phyloP scores from a whole-genome alignment of 441 rosid genomes.

The Codiaeum variegatum region DNA sequence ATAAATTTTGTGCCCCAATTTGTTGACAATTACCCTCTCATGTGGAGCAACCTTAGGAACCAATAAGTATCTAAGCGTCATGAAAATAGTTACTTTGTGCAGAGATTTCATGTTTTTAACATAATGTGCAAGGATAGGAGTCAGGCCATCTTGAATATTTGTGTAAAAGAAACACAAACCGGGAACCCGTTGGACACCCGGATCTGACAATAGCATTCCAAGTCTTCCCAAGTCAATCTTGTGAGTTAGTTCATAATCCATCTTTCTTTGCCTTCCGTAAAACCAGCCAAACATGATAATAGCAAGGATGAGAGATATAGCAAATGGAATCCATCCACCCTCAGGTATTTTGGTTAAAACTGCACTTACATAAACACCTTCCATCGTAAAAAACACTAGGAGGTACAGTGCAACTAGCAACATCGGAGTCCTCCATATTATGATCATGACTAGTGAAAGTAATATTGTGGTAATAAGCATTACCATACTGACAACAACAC shows the following conservation, averaged over 20 bases:
- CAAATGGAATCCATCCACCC: constrained; percentile 76
- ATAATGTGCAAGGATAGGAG: constrained; percentile 60
- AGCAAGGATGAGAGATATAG: constrained; percentile 55
- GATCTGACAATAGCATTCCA: constrained; percentile 34
- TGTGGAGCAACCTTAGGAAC: constrained; percentile 51
- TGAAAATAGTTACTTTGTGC: constrained; percentile 53
- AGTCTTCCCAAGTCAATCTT: constrained; percentile 45
- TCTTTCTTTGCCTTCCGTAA: constrained; percentile 64
- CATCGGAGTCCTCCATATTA: constrained; percentile 50
- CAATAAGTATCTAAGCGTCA: constrained; percentile 45
- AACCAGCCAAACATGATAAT: constrained; percentile 69
- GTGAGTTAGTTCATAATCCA: constrained; percentile 51
- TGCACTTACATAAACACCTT: constrained; percentile 66
- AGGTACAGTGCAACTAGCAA: constrained; percentile 44
- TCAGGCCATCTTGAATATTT: constrained; percentile 56
- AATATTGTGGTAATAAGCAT: constrained; percentile 61
- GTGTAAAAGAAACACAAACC: constrained; percentile 70
- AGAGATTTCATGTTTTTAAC: constrained; percentile 60
- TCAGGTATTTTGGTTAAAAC: constrained; percentile 53
- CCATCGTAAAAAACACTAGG: constrained; percentile 45
- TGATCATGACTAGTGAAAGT: constrained; percentile 56
- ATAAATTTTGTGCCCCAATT: constrained; percentile 38
- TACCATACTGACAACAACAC: constrained; percentile 65
- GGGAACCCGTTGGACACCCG: constrained; percentile 52
- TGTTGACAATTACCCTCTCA: constrained; percentile 40